Percentiles rank a stretch among this genome's conserved stretches.
These are phyloP conservation scores for Moesziomyces parantarcticus DNA, from an alignment of 1,284 basidiomycete species.

Conservation along the genomic window DNA sequence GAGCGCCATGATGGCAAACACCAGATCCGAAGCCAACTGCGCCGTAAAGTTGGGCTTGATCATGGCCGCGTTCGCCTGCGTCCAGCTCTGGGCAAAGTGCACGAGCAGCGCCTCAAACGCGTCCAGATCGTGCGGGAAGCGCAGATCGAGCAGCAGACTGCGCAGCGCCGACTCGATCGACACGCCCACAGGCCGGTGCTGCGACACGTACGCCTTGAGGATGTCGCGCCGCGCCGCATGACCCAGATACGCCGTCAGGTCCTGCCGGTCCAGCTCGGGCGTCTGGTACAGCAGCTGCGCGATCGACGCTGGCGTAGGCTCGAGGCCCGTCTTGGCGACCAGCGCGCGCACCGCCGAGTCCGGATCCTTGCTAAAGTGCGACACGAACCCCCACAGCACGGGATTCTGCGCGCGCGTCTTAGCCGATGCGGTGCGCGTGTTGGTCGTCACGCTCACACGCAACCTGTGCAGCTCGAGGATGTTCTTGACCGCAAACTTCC, in stretches of 20 bases:
- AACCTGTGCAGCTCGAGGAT: conserved; percentile 52
- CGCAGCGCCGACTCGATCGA: conserved; percentile 89
- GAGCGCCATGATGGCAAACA: conserved; percentile 85
- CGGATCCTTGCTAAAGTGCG: conserved; percentile 74
- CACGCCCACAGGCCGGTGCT: conserved; percentile 83
- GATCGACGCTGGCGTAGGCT: conserved; percentile 71
- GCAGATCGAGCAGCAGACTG: conserved; percentile 80
- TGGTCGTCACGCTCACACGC: conserved; percentile 43
- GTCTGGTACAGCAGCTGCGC: conserved; percentile 86
- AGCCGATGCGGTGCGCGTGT: conserved; percentile 24
- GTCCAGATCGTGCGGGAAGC: conserved; percentile 77
- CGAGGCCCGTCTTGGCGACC: conserved; percentile 54
- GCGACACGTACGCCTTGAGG: conserved; percentile 84
- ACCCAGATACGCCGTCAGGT: conserved; percentile 83
- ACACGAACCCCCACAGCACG: conserved; percentile 73
- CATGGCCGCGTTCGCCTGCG: conserved; percentile 77
- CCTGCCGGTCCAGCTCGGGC: conserved; percentile 83
- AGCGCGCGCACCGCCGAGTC: conserved; percentile 61
- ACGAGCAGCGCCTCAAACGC: conserved; percentile 76
- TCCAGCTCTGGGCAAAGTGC: conserved; percentile 87
- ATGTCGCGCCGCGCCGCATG: conserved; percentile 76
- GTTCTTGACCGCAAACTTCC: conserved; percentile 58
- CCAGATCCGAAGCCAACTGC: conserved; percentile 72
- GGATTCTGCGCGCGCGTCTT: conserved; percentile 47
- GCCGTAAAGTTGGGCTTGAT: conserved; percentile 52